Evolutionary conservation across 257 asterid genomes (phyloP).

Genomic region (Dorcoceras hygrometricum): DNA sequence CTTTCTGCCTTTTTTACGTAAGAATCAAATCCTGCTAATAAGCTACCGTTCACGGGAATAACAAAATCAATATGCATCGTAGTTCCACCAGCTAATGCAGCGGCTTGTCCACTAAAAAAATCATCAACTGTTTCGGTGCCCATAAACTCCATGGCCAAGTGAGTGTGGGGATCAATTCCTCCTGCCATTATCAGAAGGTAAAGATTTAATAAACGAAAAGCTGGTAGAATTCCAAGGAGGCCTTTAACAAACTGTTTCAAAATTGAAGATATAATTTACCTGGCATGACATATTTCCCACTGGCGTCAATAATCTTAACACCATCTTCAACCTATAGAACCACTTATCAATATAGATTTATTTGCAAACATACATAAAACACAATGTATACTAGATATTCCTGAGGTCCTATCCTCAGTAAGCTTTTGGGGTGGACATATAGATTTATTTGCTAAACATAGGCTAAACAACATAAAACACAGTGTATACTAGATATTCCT

Average conservation of each 20-base stretch:
- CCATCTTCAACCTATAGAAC: slow-evolving; percentile 72
- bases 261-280: slow-evolving; percentile 42
- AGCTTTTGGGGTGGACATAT: no score
- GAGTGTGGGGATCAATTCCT: slow-evolving; percentile 98
- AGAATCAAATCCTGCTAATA: slow-evolving; percentile 71
- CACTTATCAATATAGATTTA: slow-evolving; percentile 25
- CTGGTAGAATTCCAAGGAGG: slow-evolving; percentile 4
- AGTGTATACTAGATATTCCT: neutral
- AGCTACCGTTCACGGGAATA: slow-evolving; percentile 85
- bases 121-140: slow-evolving; percentile 80
- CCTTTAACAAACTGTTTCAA: slow-evolving; percentile 10
- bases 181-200: slow-evolving; percentile 44
- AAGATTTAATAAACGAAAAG: slow-evolving; percentile 9
- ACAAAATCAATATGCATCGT: slow-evolving; percentile 96
- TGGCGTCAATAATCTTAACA: slow-evolving; percentile 76
- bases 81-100: slow-evolving; percentile 99
- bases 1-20: slow-evolving; percentile 74
- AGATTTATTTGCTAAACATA: slow-evolving; percentile 18
- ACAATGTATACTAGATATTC: neutral
- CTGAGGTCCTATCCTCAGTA: neutral
- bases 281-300: slow-evolving; percentile 96
- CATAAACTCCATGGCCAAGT: slow-evolving; percentile 97
- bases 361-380: neutral
- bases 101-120: slow-evolving; percentile 93
- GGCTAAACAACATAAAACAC: neutral